Evolutionary conservation across 2,329 filamentous ascomycete species (phyloP).

Genomic region (Macrophomina pseudophaseolina): DNA sequence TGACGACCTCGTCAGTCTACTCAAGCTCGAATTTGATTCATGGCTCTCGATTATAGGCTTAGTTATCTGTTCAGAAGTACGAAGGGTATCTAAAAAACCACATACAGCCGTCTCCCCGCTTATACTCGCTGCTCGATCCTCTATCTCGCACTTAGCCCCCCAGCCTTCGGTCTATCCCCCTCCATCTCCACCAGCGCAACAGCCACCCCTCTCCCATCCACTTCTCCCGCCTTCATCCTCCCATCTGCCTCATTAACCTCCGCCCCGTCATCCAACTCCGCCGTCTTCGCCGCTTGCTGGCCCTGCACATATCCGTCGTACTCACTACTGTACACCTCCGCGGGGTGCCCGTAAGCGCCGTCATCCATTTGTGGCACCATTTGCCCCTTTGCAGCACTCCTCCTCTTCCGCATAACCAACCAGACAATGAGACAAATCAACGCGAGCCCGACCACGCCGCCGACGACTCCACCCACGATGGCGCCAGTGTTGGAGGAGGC

Average conservation of each 20-base stretch:
- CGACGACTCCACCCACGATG: constrained; percentile 27
- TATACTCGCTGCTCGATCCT: not conserved
- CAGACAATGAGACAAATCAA: constrained; percentile 16
- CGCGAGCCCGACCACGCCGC: constrained; percentile 27
- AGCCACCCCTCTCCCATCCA: not conserved
- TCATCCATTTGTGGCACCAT: not conserved
- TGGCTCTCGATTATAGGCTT: no score
- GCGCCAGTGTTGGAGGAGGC: constrained; percentile 17
- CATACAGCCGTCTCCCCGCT: not conserved
- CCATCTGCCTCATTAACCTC: constrained; percentile 8
- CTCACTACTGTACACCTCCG: not conserved
- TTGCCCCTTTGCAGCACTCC: not conserved
- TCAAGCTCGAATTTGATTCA: no score
- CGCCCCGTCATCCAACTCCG: constrained; percentile 9
- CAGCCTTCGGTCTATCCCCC: constrained; percentile 6
- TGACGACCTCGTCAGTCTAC: no score
- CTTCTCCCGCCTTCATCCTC: not conserved
- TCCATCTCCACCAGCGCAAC: constrained; percentile 6
- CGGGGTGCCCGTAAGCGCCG: not conserved
- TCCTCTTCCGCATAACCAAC: constrained; percentile 19
- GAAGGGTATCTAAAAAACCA: not conserved
- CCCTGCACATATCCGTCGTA: not conserved
- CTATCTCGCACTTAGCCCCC: not conserved
- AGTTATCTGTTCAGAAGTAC: no score
- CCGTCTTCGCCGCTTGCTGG: not conserved